Evolutionary conservation across 2,329 filamentous ascomycete genomes (phyloP).

Genomic region (Colletotrichum kahawae): DNA sequence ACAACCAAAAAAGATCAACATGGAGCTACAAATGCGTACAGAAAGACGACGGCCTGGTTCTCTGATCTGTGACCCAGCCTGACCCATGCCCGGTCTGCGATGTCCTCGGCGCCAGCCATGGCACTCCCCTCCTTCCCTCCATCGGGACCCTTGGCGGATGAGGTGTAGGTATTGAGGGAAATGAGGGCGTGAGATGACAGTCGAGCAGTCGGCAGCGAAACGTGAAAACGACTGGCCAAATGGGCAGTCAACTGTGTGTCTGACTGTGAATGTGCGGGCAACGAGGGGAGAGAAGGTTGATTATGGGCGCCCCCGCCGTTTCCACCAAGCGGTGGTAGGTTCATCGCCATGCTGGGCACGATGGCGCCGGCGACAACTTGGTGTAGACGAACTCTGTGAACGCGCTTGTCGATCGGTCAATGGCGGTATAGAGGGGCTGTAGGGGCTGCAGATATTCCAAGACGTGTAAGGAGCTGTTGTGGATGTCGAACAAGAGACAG

Average conservation of each 20-base stretch:
- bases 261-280: conserved; percentile 83
- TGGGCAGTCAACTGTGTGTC: conserved; percentile 82
- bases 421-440: neutral
- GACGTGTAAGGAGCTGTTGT: neutral
- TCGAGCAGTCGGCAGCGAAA: conserved; percentile 83
- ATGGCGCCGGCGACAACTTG: conserved; percentile 3
- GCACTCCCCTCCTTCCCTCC: conserved; percentile 90
- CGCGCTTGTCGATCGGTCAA: neutral
- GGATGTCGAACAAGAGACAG: neutral
- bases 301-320: conserved; percentile 69
- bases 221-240: conserved; percentile 89
- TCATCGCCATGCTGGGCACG: conserved; percentile 63
- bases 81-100: conserved; percentile 85
- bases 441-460: neutral
- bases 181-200: conserved; percentile 93
- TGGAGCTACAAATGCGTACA: conserved; percentile 64
- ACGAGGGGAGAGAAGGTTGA: conserved; percentile 84
- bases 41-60: conserved; percentile 89
- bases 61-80: conserved; percentile 87
- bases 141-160: conserved; percentile 86
- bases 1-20: neutral
- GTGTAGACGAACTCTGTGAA: neutral
- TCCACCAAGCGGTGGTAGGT: conserved; percentile 54
- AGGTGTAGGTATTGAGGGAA: conserved; percentile 92
- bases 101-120: conserved; percentile 89